phyloP scores from a whole-genome alignment of 495 filamentous ascomycete species.

The Viridothelium virens region DNA sequence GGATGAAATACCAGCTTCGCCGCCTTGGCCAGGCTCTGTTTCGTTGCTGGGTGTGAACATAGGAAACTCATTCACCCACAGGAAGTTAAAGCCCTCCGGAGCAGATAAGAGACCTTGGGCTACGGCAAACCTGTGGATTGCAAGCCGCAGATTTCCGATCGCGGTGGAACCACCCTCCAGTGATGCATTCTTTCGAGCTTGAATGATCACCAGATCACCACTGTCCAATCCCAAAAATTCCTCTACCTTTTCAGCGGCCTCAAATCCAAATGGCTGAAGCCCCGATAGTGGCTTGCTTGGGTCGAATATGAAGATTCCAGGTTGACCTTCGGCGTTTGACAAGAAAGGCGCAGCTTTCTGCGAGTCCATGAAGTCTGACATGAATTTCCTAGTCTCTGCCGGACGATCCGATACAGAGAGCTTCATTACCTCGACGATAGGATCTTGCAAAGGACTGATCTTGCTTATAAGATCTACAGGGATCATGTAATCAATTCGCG shows the following conservation, averaged over 20 bases:
- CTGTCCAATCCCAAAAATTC: constrained; percentile 48
- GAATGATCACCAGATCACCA: constrained; percentile 70
- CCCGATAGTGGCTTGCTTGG: constrained; percentile 61
- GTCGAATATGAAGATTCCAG: constrained; percentile 69
- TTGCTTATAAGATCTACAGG: constrained; percentile 60
- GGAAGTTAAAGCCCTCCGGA: constrained; percentile 52
- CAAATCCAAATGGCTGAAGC: constrained; percentile 64
- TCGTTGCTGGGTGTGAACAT: constrained; percentile 70
- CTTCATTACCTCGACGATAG: constrained; percentile 65
- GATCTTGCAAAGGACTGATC: constrained; percentile 55
- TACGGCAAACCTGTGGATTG: constrained; percentile 60
- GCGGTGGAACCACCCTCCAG: constrained; percentile 64
- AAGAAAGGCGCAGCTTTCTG: constrained; percentile 54
- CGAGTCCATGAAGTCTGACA: constrained; percentile 59
- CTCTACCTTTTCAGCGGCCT: constrained; percentile 54
- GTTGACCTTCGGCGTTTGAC: constrained; percentile 59
- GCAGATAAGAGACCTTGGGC: constrained; percentile 47
- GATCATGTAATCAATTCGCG: constrained; percentile 52
- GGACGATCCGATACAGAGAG: constrained; percentile 45
- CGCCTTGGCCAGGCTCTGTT: constrained; percentile 73
- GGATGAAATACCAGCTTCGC: constrained; percentile 67
- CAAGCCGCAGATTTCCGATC: constrained; percentile 67
- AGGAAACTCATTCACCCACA: constrained; percentile 87
- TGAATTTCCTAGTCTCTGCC: constrained; percentile 48
- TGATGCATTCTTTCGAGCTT: constrained; percentile 59